These are phyloP conservation scores for Globisporangium viniferum DNA, from an alignment of 352 stramenopile genomes.

Conservation along the genomic window DNA sequence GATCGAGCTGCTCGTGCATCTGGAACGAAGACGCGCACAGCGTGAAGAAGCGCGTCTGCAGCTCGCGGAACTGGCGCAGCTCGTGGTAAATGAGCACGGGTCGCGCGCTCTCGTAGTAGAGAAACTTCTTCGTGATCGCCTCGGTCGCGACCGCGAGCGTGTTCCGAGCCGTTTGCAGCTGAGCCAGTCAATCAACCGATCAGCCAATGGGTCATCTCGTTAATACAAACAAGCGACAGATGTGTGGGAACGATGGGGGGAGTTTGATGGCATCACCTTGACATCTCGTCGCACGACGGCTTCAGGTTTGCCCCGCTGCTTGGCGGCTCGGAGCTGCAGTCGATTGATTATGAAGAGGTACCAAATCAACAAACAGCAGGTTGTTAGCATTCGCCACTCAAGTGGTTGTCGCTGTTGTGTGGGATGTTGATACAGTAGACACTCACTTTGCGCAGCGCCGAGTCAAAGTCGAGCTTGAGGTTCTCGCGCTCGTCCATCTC, in stretches of 20 bases:
- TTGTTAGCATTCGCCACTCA: background rate
- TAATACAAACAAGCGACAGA: background rate
- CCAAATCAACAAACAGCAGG: background rate
- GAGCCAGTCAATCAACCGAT: background rate
- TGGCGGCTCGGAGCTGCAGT: conserved; percentile 20
- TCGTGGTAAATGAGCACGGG: conserved; percentile 26
- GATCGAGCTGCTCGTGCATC: conserved; percentile 5
- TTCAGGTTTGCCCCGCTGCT: conserved; percentile 22
- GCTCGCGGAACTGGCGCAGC: conserved; percentile 24
- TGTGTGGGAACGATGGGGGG: background rate
- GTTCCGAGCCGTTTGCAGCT: conserved; percentile 23
- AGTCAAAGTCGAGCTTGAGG: conserved; percentile 33
- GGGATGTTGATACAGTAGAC: background rate
- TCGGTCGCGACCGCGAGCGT: conserved; percentile 15
- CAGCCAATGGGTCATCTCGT: background rate
- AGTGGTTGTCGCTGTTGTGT: background rate
- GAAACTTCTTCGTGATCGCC: conserved; percentile 23
- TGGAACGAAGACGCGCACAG: conserved; percentile 22
- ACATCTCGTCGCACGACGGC: conserved; percentile 28
- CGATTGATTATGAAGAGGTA: background rate
- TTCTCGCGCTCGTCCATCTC: conserved; percentile 31
- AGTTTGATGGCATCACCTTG: conserved; percentile 18
- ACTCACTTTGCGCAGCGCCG: conserved; percentile 23
- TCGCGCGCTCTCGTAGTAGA: conserved; percentile 24
- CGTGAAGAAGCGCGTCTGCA: conserved; percentile 27